These are phyloP conservation scores for Asterophora parasitica DNA, from an alignment of 768 basidiomycete genomes.

Conservation along the genomic window DNA sequence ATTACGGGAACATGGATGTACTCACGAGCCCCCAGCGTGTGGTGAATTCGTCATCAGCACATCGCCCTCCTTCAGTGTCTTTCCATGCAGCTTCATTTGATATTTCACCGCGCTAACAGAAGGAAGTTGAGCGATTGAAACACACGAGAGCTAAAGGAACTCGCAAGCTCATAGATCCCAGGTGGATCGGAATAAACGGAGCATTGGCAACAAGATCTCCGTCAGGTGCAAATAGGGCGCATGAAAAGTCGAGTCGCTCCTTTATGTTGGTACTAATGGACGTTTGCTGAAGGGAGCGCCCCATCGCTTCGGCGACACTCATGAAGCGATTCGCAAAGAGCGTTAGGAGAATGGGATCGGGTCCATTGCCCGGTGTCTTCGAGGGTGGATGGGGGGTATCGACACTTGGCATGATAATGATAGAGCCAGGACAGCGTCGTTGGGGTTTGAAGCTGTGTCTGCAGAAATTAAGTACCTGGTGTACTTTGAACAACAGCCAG, in stretches of 20 bases:
- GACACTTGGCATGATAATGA: constrained; percentile 6
- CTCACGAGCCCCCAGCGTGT: constrained; percentile 82
- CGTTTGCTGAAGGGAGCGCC: constrained; percentile 83
- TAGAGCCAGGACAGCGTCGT: neutral
- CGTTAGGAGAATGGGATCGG: constrained; percentile 84
- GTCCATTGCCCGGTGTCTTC: constrained; percentile 34
- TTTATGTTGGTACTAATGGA: constrained; percentile 95
- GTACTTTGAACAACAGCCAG: neutral
- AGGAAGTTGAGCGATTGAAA: neutral
- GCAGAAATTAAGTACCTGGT: neutral
- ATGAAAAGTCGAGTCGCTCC: constrained; percentile 92
- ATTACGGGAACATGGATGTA: constrained; percentile 17
- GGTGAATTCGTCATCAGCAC: constrained; percentile 93
- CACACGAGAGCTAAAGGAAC: constrained; percentile 22
- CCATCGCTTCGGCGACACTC: constrained; percentile 97
- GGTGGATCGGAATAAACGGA: constrained; percentile 84
- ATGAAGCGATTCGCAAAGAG: constrained; percentile 96
- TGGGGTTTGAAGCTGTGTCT: neutral
- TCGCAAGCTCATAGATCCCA: constrained; percentile 89
- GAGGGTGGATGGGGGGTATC: constrained; percentile 3
- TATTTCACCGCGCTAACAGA: constrained; percentile 72
- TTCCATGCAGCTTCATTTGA: constrained; percentile 75
- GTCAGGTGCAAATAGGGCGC: constrained; percentile 92
- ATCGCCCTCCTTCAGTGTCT: constrained; percentile 79
- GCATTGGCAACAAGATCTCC: constrained; percentile 94